Evolutionary conservation across 2,329 filamentous ascomycete genomes (phyloP), one percentile per base, ranked within the genome.

Genomic region (Claviceps digitariae): DNA sequence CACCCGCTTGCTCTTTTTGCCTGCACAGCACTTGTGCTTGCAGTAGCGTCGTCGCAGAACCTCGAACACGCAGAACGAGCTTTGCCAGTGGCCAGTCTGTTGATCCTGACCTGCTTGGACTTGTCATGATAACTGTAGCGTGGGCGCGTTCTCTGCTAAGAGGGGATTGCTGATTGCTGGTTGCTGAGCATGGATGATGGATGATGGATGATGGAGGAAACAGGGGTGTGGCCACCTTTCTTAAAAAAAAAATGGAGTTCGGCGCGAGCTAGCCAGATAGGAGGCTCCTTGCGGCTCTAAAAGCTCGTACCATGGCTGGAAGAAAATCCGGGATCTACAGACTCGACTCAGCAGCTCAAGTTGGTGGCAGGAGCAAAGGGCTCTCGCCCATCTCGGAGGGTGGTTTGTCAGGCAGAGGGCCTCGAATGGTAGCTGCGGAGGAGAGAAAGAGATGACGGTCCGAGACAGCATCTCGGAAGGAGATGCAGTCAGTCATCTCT

Each of bases 141-240:
- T 66, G 63, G 61, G 63, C 52, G 60, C 55, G 57, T 54, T 55
- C 56, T 59, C 57, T 63, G 63, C 64, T 66, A 52, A 52, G 31
- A 41, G 34, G 50, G 53, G 46, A 52, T 41, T 34, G 50, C 38
- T 52, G 50, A n/a, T n/a, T 34, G 50, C 29, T 52, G 50, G 6
- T n/a, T 41, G 40, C 31, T 34, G 50, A 29, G 8, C 40, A 53
- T 43, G 46, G 51, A 43, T 27, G 13, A 20, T 40, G 23, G 41
- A 12, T 4, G 27, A 38, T 10, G 36, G 41, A 43, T 20, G 20
- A n/a, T n/a, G n/a, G n/a, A n/a, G n/a, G n/a, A n/a, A n/a, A 31
- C 27, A 40, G 4, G 10, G 10, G 20, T 12, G n/a, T 44, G 6
- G 20, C n/a, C 20, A 21, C 40, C 40, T 43, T 43, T 21, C 21